phyloP scores from a whole-genome alignment of 371 early-diverging fungal genomes.

The Amoeboaphelidium occidentale region DNA sequence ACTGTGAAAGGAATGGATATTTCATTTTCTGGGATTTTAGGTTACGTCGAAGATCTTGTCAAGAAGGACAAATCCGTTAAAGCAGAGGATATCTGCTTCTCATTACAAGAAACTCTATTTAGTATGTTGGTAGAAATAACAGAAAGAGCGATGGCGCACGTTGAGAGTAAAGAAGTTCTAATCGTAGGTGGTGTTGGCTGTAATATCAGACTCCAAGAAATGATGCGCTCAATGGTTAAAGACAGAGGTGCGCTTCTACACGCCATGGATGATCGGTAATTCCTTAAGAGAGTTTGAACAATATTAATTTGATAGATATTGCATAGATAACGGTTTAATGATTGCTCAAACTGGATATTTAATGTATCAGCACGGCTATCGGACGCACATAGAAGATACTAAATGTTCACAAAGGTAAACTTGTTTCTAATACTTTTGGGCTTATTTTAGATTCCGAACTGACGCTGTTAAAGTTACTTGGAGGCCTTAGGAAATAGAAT shows the following conservation, averaged over 20 bases:
- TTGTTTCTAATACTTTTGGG: neutral
- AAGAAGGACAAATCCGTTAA: conserved; percentile 19
- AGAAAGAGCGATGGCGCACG: conserved; percentile 99
- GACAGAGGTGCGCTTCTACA: conserved; percentile 75
- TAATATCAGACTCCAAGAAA: conserved; percentile 85
- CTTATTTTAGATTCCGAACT: conserved; percentile 38
- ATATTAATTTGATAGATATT: conserved; percentile 28
- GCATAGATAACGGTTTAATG: conserved; percentile 99
- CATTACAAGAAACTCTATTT: conserved; percentile 95
- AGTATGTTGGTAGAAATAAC: conserved; percentile 97
- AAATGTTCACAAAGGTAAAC: conserved; percentile 69
- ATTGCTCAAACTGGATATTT: conserved; percentile 90
- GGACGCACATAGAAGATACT: conserved; percentile 53
- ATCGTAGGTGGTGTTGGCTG: conserved; percentile 99
- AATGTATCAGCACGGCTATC: conserved; percentile 15
- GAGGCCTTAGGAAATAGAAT: no score
- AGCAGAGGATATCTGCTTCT: conserved; percentile 84
- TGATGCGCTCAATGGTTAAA: conserved; percentile 90
- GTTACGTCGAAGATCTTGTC: conserved; percentile 58
- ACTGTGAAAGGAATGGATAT: conserved; percentile 99
- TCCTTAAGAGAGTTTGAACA: neutral
- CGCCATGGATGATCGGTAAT: conserved; percentile 85
- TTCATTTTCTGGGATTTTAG: conserved; percentile 92
- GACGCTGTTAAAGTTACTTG: conserved; percentile 76
- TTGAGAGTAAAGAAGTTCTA: conserved; percentile 74